phyloP scores from a whole-genome alignment of 768 basidiomycete genomes.

The Leucocoprinus birnbaumii region DNA sequence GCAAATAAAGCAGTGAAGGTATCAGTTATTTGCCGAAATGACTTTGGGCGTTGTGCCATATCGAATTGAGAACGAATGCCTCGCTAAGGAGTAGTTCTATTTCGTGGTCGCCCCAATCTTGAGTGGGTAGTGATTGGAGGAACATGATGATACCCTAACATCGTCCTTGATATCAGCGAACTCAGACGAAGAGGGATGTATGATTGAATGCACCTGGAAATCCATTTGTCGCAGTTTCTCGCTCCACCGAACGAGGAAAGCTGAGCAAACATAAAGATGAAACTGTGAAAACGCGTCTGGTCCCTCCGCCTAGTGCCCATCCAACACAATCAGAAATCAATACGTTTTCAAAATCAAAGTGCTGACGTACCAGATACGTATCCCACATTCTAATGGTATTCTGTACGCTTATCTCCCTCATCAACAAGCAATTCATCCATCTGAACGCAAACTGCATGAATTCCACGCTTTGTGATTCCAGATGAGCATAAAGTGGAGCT shows the following conservation, averaged over 20 bases:
- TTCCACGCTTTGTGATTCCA: constrained; percentile 90
- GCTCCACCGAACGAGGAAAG: constrained; percentile 95
- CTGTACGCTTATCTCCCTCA: constrained; percentile 96
- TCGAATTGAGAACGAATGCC: constrained; percentile 90
- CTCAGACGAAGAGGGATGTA: background rate
- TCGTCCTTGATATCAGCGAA: constrained; percentile 1
- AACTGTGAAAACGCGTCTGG: constrained; percentile 98
- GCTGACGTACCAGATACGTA: constrained; percentile 84
- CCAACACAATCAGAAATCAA: too few relatives aligned
- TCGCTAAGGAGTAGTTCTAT: constrained; percentile 94
- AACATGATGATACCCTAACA: constrained; percentile 97
- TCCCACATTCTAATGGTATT: constrained; percentile 99
- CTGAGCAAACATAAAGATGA: constrained; percentile 97
- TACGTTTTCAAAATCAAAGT: too few relatives aligned
- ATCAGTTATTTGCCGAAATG: constrained; percentile 73
- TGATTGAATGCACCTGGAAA: constrained; percentile 72
- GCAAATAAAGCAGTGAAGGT: too few relatives aligned
- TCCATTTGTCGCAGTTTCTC: constrained; percentile 94
- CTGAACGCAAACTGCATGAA: constrained; percentile 99
- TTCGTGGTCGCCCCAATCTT: constrained; percentile 94
- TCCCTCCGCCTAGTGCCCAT: constrained; percentile 98
- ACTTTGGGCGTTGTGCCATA: constrained; percentile 92
- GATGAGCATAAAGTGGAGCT: constrained; percentile 87
- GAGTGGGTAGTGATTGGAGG: constrained; percentile 87
- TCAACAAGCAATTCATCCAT: constrained; percentile 99